Percentiles rank a stretch among this genome's conserved stretches.
These are phyloP conservation scores for Pseudogymnoascus sp. DNA, from an alignment of 2,329 filamentous ascomycete genomes.

Conservation along the genomic window DNA sequence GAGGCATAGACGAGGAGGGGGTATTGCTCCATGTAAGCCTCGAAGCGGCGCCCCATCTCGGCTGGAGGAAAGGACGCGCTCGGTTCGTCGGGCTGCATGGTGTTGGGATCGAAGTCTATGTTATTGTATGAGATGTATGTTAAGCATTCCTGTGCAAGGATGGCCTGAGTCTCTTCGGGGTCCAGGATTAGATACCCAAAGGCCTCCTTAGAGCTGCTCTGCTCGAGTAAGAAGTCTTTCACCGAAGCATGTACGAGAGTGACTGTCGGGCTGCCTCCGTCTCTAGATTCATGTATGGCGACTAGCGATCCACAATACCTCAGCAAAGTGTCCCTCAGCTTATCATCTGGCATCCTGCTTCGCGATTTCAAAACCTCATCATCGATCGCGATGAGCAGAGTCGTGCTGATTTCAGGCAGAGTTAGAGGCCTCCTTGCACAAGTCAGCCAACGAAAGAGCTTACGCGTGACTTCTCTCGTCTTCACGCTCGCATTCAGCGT, in stretches of 20 bases:
- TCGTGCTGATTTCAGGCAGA: conserved; percentile 1
- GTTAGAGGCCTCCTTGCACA: conserved; percentile 1
- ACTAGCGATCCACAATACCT: not conserved
- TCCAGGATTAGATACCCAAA: not conserved
- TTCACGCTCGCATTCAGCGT: not conserved
- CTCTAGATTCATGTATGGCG: not conserved
- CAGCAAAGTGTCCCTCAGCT: not conserved
- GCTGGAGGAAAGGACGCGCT: not conserved
- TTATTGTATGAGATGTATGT: not conserved
- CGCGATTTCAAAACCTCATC: not conserved
- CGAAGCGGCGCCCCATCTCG: not conserved
- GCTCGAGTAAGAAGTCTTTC: not conserved
- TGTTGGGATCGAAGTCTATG: not conserved
- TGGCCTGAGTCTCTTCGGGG: not conserved
- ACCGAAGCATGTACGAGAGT: not conserved
- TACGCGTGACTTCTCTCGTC: conserved; percentile 2
- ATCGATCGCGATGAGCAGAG: conserved; percentile 3
- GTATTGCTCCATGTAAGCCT: not conserved
- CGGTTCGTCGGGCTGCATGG: not conserved
- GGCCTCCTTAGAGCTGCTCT: not conserved
- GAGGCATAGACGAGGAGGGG: conserved; percentile 4
- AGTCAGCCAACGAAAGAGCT: conserved; percentile 5
- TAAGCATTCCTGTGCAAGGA: not conserved
- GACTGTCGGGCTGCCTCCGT: not conserved
- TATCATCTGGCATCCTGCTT: conserved; percentile 6